These are phyloP conservation scores for Musa acuminata DNA, from an alignment of 176 grass and related monocot species.

Conservation along the genomic window DNA sequence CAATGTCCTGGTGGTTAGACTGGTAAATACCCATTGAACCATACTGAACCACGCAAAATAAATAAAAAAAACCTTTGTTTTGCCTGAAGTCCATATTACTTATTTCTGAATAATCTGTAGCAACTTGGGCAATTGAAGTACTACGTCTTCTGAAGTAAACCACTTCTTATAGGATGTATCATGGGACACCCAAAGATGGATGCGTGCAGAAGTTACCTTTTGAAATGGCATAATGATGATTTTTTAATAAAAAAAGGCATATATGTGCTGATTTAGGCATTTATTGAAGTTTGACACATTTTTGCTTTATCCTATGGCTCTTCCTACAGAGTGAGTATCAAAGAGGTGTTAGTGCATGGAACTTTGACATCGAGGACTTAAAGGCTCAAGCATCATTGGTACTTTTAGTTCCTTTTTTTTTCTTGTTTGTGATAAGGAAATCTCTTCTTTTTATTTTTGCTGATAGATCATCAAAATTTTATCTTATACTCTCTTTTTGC, in stretches of 20 bases:
- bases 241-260: neutral
- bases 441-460: constrained; percentile 25
- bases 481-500: neutral
- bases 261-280: neutral
- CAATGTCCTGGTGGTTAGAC: too few species aligned
- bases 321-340: constrained; percentile 87
- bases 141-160: neutral
- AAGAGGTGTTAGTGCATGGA: constrained; percentile 97
- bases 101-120: neutral
- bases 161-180: neutral
- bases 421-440: constrained; percentile 6
- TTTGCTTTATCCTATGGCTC: neutral
- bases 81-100: too few species aligned
- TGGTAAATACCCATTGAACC: too few species aligned
- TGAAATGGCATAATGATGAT: neutral
- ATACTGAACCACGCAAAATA: too few species aligned
- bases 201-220: neutral
- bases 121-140: neutral
- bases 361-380: constrained; percentile 98
- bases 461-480: constrained; percentile 7
- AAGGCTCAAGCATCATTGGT: constrained; percentile 98
- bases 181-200: neutral
- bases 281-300: neutral
- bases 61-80: too few species aligned
- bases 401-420: constrained; percentile 12